Conservation (phyloP, 2,329 filamentous ascomycete species). For the Epichloe sylvatica region DNA sequence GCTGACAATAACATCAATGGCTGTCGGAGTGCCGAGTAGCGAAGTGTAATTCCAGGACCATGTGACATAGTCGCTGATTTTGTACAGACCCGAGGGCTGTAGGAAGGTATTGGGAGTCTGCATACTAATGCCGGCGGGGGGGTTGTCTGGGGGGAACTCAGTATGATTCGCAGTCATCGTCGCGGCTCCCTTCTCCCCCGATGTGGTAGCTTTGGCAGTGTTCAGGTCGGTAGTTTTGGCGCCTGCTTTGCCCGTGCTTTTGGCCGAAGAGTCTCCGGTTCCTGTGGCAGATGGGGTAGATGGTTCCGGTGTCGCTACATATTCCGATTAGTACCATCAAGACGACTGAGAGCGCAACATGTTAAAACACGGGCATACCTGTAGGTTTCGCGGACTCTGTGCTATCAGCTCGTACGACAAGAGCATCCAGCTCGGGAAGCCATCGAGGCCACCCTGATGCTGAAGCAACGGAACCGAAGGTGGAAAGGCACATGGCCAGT, state of each 20-base stretch:
- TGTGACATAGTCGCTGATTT: conserved; percentile 45
- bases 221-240: conserved; percentile 26
- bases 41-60: conserved; percentile 55
- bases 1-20: conserved; percentile 44
- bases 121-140: conserved; percentile 39
- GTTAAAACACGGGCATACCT: conserved; percentile 4
- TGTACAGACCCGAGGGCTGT: conserved; percentile 37
- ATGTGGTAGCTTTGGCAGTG: conserved; percentile 19
- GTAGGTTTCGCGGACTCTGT: conserved; percentile 5
- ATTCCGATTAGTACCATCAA: not conserved
- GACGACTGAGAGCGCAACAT: not conserved
- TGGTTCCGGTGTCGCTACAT: not conserved
- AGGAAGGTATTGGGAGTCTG: conserved; percentile 33
- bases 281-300: conserved; percentile 7
- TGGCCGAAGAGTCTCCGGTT: not conserved
- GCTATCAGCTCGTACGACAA: conserved; percentile 37
- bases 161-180: conserved; percentile 21
- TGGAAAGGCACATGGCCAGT: conserved; percentile 35
- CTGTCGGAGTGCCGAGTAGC: conserved; percentile 42
- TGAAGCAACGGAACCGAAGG: conserved; percentile 35
- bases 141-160: conserved; percentile 28
- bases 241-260: conserved; percentile 5
- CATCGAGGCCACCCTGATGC: conserved; percentile 43
- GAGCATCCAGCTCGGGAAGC: conserved; percentile 37
- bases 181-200: conserved; percentile 11